Conservation (phyloP, 1,139 yeast genomes). For the Kurtzmaniella natalensis region DNA sequence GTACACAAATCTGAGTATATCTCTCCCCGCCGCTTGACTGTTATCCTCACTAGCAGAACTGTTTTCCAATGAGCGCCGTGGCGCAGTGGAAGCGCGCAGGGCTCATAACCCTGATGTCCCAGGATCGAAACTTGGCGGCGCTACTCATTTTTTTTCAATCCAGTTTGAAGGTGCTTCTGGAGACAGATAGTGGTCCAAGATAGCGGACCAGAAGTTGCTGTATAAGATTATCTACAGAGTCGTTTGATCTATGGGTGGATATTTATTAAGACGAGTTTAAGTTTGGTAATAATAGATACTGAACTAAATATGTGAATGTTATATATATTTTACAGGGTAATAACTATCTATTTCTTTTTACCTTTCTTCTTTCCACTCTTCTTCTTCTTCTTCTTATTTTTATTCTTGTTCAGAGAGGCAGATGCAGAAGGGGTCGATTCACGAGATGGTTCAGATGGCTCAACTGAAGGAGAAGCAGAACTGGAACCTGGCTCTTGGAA, state of each 20-base stretch:
- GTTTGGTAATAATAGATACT: background rate
- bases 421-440: background rate
- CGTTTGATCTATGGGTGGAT: no score
- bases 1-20: no score
- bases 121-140: constrained; percentile 98
- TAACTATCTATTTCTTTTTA: constrained; percentile 6
- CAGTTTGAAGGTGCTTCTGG: no score
- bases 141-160: constrained; percentile 31
- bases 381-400: constrained; percentile 14
- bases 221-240: no score
- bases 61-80: constrained; percentile 60
- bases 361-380: constrained; percentile 15
- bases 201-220: no score
- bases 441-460: background rate
- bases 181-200: no score
- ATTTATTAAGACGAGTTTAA: background rate
- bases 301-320: no score
- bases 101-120: constrained; percentile 98
- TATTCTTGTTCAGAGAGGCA: constrained; percentile 4
- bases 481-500: background rate
- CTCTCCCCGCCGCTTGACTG: no score
- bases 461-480: background rate
- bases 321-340: no score
- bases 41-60: no score
- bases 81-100: constrained; percentile 99